A percentile compares a stretch with the other conserved stretches of the same genome.
These are phyloP conservation scores for Moesziomyces sp. DNA, from an alignment of 1,284 basidiomycete genomes.

Conservation along the genomic window DNA sequence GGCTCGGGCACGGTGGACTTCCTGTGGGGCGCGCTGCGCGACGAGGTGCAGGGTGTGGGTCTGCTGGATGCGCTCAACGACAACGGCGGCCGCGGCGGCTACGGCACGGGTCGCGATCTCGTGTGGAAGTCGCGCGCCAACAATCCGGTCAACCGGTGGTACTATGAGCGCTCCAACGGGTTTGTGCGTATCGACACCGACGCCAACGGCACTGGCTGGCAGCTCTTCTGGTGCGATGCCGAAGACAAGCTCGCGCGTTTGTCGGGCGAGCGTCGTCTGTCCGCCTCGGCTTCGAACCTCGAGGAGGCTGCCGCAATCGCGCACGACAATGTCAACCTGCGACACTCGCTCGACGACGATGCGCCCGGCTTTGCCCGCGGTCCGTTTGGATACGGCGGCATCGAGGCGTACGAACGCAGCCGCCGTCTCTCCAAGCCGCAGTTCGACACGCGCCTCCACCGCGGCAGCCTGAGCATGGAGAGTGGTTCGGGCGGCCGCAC, in stretches of 20 bases:
- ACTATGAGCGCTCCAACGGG: slow-evolving; percentile 93
- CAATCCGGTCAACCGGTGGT: slow-evolving; percentile 99
- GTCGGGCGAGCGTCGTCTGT: slow-evolving; percentile 52
- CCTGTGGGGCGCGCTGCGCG: slow-evolving; percentile 96
- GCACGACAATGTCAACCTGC: slow-evolving; percentile 38
- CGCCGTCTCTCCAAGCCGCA: slow-evolving; percentile 57
- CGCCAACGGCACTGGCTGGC: slow-evolving; percentile 72
- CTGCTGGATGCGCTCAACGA: slow-evolving; percentile 93
- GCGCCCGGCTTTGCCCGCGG: slow-evolving; percentile 3
- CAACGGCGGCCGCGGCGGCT: slow-evolving; percentile 83
- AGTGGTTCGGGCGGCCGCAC: slow-evolving; percentile 56
- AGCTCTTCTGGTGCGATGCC: slow-evolving; percentile 97
- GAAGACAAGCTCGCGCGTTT: slow-evolving; percentile 75
- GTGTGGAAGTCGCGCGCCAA: slow-evolving; percentile 92
- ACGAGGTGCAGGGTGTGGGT: slow-evolving; percentile 97
- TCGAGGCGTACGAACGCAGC: slow-evolving; percentile 37
- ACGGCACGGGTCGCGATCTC: slow-evolving; percentile 89
- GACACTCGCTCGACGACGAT: slow-evolving; percentile 23
- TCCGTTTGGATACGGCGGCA: slow-evolving; percentile 3
- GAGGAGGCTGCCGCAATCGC: slow-evolving; percentile 36
- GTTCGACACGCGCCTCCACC: slow-evolving; percentile 49
- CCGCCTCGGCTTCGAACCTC: slow-evolving; percentile 36
- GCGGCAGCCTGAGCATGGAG: slow-evolving; percentile 60
- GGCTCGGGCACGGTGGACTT: slow-evolving; percentile 99
- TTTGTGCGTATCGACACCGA: slow-evolving; percentile 77